Percentiles rank a stretch among this genome's conserved stretches.
These are phyloP conservation scores for Thalia dealbata DNA, from an alignment of 176 grass and related monocot species.

Conservation along the genomic window DNA sequence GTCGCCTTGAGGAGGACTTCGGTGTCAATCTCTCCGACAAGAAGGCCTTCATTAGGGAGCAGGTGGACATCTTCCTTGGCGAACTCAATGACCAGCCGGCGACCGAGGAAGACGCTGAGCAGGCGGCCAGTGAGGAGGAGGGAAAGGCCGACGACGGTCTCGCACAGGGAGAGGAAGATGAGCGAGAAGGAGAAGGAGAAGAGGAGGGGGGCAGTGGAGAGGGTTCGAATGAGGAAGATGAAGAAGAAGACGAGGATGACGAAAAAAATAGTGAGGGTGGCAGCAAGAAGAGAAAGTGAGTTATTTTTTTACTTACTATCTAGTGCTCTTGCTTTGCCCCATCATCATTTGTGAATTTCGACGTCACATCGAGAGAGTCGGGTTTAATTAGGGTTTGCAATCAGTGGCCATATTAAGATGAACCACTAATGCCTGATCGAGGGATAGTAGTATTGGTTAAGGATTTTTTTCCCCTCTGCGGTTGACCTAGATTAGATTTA, in stretches of 20 bases:
- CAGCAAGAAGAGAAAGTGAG: constrained; percentile 74
- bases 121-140: constrained; percentile 18
- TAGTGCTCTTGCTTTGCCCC: constrained; percentile 6
- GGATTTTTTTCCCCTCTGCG: background rate
- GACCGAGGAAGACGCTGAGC: constrained; percentile 1
- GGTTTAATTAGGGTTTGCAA: constrained; percentile 18
- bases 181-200: constrained; percentile 24
- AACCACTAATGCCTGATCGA: background rate
- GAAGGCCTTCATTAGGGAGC: constrained; percentile 93
- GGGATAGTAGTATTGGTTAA: background rate
- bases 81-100: constrained; percentile 29
- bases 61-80: constrained; percentile 70
- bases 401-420: background rate
- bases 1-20: constrained; percentile 86
- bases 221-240: constrained; percentile 23
- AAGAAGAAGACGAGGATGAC: constrained; percentile 40
- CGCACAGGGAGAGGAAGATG: constrained; percentile 1
- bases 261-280: constrained; percentile 15
- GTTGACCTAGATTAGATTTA: background rate
- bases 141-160: constrained; percentile 3
- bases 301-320: background rate
- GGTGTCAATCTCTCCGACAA: constrained; percentile 67
- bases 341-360: background rate
- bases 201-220: constrained; percentile 23
- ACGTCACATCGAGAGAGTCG: constrained; percentile 9